phyloP scores from a whole-genome alignment of 2,329 filamentous ascomycete genomes.

The Tothia fuscella region DNA sequence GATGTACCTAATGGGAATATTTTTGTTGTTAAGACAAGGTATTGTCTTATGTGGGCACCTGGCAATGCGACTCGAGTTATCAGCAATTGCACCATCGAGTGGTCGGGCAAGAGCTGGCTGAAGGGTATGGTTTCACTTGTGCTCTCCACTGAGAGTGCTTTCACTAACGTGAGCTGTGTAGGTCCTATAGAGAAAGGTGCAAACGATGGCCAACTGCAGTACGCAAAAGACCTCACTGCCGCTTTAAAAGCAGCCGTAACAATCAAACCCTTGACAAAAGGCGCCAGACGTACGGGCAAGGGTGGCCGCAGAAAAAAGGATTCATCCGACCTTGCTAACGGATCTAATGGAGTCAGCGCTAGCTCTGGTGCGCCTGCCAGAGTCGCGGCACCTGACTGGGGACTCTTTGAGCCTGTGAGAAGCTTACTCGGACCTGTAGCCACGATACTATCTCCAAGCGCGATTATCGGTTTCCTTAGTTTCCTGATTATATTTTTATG shows the following conservation, averaged over 20 bases:
- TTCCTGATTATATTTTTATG: constrained; percentile 63
- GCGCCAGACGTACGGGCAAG: constrained; percentile 36
- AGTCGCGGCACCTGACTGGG: constrained; percentile 49
- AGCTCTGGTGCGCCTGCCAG: neutral
- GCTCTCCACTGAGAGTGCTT: neutral
- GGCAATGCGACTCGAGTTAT: constrained; percentile 75
- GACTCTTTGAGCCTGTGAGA: constrained; percentile 64
- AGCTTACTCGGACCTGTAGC: constrained; percentile 5
- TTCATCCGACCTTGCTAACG: neutral
- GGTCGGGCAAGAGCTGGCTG: constrained; percentile 96
- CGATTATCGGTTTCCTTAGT: constrained; percentile 63
- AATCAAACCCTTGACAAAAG: constrained; percentile 46
- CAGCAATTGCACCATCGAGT: constrained; percentile 84
- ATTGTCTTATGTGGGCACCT: constrained; percentile 86
- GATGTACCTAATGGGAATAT: constrained; percentile 92
- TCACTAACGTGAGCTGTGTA: constrained; percentile 28
- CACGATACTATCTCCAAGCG: constrained; percentile 60
- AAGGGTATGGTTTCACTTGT: constrained; percentile 48
- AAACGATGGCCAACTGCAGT: constrained; percentile 75
- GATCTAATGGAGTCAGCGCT: neutral
- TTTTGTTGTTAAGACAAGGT: constrained; percentile 85
- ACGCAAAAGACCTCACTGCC: constrained; percentile 68
- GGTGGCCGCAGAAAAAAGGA: constrained; percentile 17
- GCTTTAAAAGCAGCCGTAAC: constrained; percentile 62
- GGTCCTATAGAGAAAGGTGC: constrained; percentile 93